Evolutionary conservation across 2,329 filamentous ascomycete genomes (phyloP).

Genomic region (Diaporthe sp.): DNA sequence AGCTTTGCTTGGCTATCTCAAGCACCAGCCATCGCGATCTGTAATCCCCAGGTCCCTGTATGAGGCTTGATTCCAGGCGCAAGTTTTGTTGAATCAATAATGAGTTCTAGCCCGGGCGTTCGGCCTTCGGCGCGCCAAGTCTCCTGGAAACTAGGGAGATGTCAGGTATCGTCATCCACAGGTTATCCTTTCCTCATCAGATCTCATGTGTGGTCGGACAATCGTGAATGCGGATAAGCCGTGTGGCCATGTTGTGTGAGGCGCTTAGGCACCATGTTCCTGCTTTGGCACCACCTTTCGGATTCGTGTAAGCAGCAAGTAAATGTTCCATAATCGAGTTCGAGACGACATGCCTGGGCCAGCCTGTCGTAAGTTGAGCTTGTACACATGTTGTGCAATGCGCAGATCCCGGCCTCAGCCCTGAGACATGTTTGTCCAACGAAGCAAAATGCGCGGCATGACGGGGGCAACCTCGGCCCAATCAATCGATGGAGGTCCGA

Average conservation of each 20-base stretch:
- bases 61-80: slow-evolving; percentile 13
- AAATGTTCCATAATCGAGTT: background rate
- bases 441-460: background rate
- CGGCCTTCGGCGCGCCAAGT: background rate
- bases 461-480: background rate
- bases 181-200: slow-evolving; percentile 14
- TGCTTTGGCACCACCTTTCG: slow-evolving; percentile 10
- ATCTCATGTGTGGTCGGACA: background rate
- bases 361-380: background rate
- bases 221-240: slow-evolving; percentile 11
- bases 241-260: slow-evolving; percentile 16
- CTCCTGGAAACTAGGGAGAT: background rate
- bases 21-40: background rate
- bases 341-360: background rate
- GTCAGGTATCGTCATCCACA: slow-evolving; percentile 2
- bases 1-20: background rate
- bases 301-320: background rate
- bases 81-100: background rate
- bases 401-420: background rate
- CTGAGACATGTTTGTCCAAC: slow-evolving; percentile 24
- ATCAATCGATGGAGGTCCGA: background rate
- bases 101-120: slow-evolving; percentile 18
- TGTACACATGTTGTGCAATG: background rate
- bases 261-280: slow-evolving; percentile 14
- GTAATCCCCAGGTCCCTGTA: background rate